Conservation (phyloP, 2,329 filamentous ascomycete species). For the Orbilia oligospora region DNA sequence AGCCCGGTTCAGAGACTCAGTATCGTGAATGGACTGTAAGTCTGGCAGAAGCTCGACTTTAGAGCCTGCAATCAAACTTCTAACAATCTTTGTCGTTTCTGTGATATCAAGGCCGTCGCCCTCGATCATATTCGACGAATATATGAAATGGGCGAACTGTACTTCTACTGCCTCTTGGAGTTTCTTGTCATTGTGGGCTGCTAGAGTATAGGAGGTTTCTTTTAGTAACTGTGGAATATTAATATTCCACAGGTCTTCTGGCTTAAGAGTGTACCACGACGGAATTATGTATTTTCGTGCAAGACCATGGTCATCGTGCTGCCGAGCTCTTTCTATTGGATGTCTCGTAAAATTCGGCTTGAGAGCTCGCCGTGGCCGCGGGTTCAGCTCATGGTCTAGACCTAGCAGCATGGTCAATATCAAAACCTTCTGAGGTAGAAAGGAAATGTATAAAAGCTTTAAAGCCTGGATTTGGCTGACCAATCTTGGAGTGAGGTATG, state of each 20-base stretch:
- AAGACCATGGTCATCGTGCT: neutral
- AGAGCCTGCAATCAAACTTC: neutral
- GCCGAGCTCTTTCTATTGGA: too few species aligned
- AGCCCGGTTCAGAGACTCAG: neutral
- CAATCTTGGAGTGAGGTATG: too few species aligned
- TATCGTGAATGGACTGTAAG: too few species aligned
- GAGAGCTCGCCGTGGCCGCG: neutral
- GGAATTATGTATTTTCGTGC: too few species aligned
- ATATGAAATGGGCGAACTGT: slow-evolving; percentile 30
- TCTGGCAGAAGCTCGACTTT: neutral
- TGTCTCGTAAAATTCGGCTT: too few species aligned
- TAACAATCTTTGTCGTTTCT: slow-evolving; percentile 17
- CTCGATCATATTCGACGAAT: slow-evolving; percentile 39
- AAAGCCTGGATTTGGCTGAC: too few species aligned
- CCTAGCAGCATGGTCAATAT: neutral
- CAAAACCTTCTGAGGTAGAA: neutral
- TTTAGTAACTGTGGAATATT: neutral
- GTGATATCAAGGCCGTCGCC: neutral
- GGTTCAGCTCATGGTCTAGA: neutral
- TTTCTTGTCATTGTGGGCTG: neutral
- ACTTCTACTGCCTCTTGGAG: slow-evolving; percentile 9
- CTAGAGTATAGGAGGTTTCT: neutral
- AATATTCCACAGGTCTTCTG: neutral
- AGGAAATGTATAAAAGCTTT: neutral
- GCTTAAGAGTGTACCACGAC: too few species aligned